Evolutionary conservation across 352 stramenopile genomes (phyloP).

Genomic region (Globisporangium sylvaticum): DNA sequence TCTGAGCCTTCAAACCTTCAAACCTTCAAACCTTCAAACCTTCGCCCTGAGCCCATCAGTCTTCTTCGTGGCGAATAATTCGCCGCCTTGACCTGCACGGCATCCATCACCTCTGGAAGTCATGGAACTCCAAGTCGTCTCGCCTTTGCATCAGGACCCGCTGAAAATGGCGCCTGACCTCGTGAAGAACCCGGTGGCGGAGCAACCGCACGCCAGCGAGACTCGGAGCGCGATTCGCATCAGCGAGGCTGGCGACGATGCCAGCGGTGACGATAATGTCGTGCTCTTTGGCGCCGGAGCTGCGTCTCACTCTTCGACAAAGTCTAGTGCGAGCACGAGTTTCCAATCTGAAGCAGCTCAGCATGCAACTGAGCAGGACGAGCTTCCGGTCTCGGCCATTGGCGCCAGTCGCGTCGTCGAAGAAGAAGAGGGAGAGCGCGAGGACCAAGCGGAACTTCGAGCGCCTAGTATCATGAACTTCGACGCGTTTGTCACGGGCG

Average conservation of each 20-base stretch:
- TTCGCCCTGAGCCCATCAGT: too few relatives aligned
- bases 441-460: not conserved
- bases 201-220: not conserved
- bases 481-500: constrained; percentile 14
- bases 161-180: not conserved
- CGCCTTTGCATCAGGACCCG: not conserved
- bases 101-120: not conserved
- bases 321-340: not conserved
- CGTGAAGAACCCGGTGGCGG: not conserved
- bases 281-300: not conserved
- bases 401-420: not conserved
- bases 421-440: not conserved
- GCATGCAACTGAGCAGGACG: too few relatives aligned
- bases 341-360: not conserved
- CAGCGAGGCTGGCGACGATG: not conserved
- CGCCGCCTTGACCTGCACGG: not conserved
- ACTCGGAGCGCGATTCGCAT: not conserved
- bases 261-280: not conserved
- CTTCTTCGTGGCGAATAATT: not conserved
- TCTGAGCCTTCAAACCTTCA: too few relatives aligned
- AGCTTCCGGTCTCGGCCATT: not conserved
- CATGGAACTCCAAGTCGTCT: not conserved
- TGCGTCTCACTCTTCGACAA: not conserved
- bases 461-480: constrained; percentile 16
- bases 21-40: not conserved